phyloP scores from a whole-genome alignment of 441 rosid species.

The Aquilaria agallochum region DNA sequence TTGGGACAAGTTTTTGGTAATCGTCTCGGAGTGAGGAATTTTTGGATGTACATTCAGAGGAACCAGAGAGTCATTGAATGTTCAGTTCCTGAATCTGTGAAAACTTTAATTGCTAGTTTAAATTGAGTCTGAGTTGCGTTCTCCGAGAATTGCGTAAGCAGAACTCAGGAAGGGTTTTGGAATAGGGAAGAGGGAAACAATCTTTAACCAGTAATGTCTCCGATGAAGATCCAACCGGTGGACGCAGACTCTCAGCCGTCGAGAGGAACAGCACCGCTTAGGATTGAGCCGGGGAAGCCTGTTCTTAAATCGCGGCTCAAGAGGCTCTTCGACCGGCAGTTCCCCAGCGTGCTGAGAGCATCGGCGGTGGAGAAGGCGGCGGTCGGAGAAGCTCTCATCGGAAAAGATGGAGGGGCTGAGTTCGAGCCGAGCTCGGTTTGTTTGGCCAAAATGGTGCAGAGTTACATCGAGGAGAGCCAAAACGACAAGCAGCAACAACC shows the following conservation, averaged over 20 bases:
- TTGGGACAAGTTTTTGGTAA: constrained; percentile 25
- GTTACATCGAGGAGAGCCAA: constrained; percentile 67
- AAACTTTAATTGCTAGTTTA: constrained; percentile 4
- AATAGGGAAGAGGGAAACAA: constrained; percentile 3
- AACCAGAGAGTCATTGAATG: constrained; percentile 6
- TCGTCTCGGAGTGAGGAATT: not conserved
- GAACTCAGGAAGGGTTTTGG: not conserved
- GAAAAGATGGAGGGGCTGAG: constrained; percentile 45
- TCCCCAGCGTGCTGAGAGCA: constrained; percentile 56
- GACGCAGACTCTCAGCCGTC: constrained; percentile 45
- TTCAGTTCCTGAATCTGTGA: constrained; percentile 2
- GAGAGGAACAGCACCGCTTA: constrained; percentile 23
- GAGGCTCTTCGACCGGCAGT: constrained; percentile 82
- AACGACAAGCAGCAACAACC: constrained; percentile 65
- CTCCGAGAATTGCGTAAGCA: constrained; percentile 4
- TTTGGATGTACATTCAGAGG: constrained; percentile 15
- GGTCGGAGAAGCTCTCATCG: constrained; percentile 30
- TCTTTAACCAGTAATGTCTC: constrained; percentile 26
- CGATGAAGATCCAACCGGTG: constrained; percentile 91
- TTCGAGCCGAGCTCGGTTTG: constrained; percentile 90
- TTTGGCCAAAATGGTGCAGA: constrained; percentile 84
- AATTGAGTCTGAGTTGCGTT: constrained; percentile 11
- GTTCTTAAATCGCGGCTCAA: constrained; percentile 78
- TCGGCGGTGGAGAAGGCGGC: constrained; percentile 50
- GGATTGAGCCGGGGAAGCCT: constrained; percentile 58